Evolutionary conservation across 1,284 basidiomycete genomes (phyloP), one percentile per base, ranked within the genome.

Genomic region (Hymenochaete sp.): DNA sequence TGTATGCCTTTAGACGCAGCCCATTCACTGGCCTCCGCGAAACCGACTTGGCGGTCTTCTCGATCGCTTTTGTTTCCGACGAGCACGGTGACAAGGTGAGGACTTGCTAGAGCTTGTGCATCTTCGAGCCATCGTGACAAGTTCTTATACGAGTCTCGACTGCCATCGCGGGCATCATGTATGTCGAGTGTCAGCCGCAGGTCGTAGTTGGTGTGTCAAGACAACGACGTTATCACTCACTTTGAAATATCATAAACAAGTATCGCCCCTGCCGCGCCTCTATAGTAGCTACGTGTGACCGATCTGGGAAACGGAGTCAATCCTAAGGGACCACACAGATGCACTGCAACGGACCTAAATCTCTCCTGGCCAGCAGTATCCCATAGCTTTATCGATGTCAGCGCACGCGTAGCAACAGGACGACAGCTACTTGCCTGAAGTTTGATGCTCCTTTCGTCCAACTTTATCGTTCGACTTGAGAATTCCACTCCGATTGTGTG

Each of bases 401-500:
- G 24, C 8, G 33, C 33, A 18, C 21, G 11, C 29, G 18, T n/a
- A 36, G 4, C 32, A 44, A 26, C 4, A 45, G 18, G 50, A 26
- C 9, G 8, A 57, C 75, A 53, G 5, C 21, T 35, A 19, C 32
- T 35, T 52, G 91, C 91, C 76, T 95, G 92, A 27, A 97, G 72
- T 64, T 97, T 97, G 54, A 96, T 91, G 55, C 83, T 78, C 67
- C 92, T 90, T 70, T 93, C 91, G 48, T 88, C 92, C 37, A 96
- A 73, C 56, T 82, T 82, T 43, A 96, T 76, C 1, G 89, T 90
- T 50, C 90, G 71, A 61, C 88, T 92, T 7, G 89, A 91, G 62
- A 96, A 95, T 59, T 95, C 93, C 26, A 96, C 92, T 9, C 93
- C 95, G 52, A 98, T 98, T 10, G 95, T 98, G 62, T 98, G 95